A percentile compares a stretch with the other conserved stretches of the same genome.
These are phyloP conservation scores for Infundibulicybe gibba DNA, from an alignment of 768 basidiomycete species.

Conservation along the genomic window DNA sequence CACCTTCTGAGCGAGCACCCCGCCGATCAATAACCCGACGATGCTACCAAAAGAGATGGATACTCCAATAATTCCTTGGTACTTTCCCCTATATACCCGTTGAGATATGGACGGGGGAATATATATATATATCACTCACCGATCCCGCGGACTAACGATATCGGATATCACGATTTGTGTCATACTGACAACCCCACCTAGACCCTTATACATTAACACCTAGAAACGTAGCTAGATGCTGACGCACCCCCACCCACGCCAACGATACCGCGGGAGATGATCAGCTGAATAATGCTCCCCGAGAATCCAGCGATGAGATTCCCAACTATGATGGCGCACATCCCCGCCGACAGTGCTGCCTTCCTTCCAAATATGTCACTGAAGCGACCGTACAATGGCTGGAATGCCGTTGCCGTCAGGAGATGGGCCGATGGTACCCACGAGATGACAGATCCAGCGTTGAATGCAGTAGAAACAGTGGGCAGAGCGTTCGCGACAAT, in stretches of 20 bases:
- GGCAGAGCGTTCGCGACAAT: conserved; percentile 76
- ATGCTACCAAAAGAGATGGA: conserved; percentile 56
- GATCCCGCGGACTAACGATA: too few relatives aligned
- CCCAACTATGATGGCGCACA: conserved; percentile 66
- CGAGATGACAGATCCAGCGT: conserved; percentile 57
- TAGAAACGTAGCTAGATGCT: background rate
- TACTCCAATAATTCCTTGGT: conserved; percentile 69
- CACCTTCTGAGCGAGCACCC: too few relatives aligned
- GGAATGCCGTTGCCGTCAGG: conserved; percentile 62
- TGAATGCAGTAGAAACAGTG: conserved; percentile 61
- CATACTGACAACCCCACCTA: conserved; percentile 62
- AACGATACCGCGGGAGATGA: too few relatives aligned
- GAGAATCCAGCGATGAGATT: conserved; percentile 65
- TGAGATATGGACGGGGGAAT: conserved; percentile 1
- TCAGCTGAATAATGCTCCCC: conserved; percentile 60
- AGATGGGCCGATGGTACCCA: conserved; percentile 78
- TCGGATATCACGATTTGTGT: too few relatives aligned
- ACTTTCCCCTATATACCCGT: conserved; percentile 77
- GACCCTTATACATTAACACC: background rate
- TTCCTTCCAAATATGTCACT: too few relatives aligned
- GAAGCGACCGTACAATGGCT: conserved; percentile 56
- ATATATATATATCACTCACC: conserved; percentile 51
- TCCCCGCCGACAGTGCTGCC: too few relatives aligned
- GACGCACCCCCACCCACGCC: conserved; percentile 56
- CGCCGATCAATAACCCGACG: conserved; percentile 62